These are phyloP conservation scores for Umbelopsis isabellina DNA, from an alignment of 192 early-diverging fungal genomes.

Conservation along the genomic window DNA sequence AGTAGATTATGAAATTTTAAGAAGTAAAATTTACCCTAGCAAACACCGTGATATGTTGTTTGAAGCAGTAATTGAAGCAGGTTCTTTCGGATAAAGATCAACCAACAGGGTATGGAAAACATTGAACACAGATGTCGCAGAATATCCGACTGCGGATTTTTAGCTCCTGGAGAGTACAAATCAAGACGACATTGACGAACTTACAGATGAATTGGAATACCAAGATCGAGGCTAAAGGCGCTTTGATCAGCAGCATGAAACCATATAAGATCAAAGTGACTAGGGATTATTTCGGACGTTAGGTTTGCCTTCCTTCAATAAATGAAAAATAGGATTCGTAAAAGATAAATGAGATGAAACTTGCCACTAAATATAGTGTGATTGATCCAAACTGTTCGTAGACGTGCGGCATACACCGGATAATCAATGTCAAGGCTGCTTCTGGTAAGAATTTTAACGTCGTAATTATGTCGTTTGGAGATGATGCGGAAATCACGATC, in stretches of 20 bases:
- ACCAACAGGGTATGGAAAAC: slow-evolving; percentile 31
- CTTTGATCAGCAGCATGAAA: slow-evolving; percentile 2
- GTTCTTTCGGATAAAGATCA: slow-evolving; percentile 31
- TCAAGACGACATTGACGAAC: not conserved
- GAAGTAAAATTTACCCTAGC: not conserved
- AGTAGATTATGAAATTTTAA: not conserved
- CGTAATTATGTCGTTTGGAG: not conserved
- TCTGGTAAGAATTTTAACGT: not conserved
- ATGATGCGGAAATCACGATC: slow-evolving; percentile 25
- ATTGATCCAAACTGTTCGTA: slow-evolving; percentile 8
- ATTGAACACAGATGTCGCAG: slow-evolving; percentile 26
- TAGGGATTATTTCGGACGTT: not conserved
- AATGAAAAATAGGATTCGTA: not conserved
- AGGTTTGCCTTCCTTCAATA: not conserved
- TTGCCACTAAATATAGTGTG: not conserved
- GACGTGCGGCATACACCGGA: slow-evolving; percentile 24
- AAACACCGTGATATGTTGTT: slow-evolving; percentile 31
- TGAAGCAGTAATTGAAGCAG: slow-evolving; percentile 34
- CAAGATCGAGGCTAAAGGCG: not conserved
- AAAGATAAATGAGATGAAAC: not conserved
- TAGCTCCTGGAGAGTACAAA: not conserved
- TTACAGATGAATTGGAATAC: slow-evolving; percentile 18
- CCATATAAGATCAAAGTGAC: slow-evolving; percentile 11
- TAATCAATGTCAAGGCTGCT: slow-evolving; percentile 25
- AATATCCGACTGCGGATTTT: slow-evolving; percentile 26